A percentile compares a stretch with the other conserved stretches of the same genome.
Evolutionary conservation across 192 early-diverging fungal genomes (phyloP).

Genomic region (Coemansia brasiliensis): DNA sequence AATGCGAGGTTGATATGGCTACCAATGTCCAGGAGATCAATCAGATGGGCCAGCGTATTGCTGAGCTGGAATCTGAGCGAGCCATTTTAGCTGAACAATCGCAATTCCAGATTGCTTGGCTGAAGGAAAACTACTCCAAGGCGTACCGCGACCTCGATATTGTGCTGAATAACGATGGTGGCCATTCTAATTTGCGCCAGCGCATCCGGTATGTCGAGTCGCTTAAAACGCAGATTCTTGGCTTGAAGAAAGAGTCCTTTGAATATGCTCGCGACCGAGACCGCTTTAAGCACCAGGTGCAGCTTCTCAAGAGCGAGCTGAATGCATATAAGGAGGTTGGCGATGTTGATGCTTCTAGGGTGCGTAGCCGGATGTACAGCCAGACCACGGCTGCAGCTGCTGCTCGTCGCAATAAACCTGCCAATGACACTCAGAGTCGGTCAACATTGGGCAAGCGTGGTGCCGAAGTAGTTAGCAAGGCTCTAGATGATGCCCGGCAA

Average conservation of each 20-base stretch:
- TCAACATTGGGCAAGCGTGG: slow-evolving; percentile 15
- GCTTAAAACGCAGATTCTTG: slow-evolving; percentile 44
- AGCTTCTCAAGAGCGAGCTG: slow-evolving; percentile 40
- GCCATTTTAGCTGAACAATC: slow-evolving; percentile 47
- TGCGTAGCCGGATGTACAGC: slow-evolving; percentile 11
- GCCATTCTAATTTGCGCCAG: slow-evolving; percentile 48
- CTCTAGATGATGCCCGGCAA: slow-evolving; percentile 25
- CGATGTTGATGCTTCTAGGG: slow-evolving; percentile 26
- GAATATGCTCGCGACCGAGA: slow-evolving; percentile 36
- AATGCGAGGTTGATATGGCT: slow-evolving; percentile 46
- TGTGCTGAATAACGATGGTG: slow-evolving; percentile 32
- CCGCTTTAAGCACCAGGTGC: slow-evolving; percentile 23
- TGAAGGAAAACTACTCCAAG: slow-evolving; percentile 48
- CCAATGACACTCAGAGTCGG: neutral
- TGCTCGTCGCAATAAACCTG: neutral
- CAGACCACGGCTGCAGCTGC: neutral
- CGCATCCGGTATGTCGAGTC: slow-evolving; percentile 47
- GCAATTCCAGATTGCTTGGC: slow-evolving; percentile 53
- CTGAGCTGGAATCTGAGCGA: slow-evolving; percentile 45
- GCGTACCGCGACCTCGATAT: slow-evolving; percentile 43
- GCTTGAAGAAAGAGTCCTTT: slow-evolving; percentile 44
- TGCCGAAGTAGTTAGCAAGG: slow-evolving; percentile 14
- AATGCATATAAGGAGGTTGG: slow-evolving; percentile 50
- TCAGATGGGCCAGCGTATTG: slow-evolving; percentile 28
- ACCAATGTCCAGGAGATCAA: slow-evolving; percentile 28